Percentiles rank a stretch among this genome's conserved stretches.
These are phyloP conservation scores for Agaricus subrufescens DNA, from an alignment of 768 basidiomycete species.

Conservation along the genomic window DNA sequence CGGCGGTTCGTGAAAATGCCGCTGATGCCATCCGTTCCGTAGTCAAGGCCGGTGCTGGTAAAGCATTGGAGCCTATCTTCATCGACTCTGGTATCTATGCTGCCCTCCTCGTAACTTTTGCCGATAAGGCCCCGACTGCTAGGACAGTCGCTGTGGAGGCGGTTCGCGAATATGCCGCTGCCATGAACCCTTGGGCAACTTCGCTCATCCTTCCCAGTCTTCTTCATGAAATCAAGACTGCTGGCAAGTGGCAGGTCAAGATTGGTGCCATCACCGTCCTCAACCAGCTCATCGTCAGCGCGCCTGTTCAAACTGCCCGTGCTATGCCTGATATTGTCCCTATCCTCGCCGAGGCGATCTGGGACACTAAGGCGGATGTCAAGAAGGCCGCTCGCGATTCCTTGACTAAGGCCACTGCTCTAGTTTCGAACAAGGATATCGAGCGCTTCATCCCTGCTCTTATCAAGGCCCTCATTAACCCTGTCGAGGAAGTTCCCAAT, in stretches of 20 bases:
- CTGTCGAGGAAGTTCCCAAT: constrained; percentile 97
- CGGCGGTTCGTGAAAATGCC: constrained; percentile 87
- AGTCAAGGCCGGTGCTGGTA: constrained; percentile 65
- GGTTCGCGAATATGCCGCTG: constrained; percentile 65
- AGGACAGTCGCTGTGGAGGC: constrained; percentile 83
- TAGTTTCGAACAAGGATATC: constrained; percentile 98
- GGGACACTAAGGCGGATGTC: constrained; percentile 98
- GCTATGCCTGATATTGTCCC: constrained; percentile 96
- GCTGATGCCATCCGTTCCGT: constrained; percentile 65
- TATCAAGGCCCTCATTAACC: constrained; percentile 97
- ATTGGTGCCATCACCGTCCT: constrained; percentile 77
- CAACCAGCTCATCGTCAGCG: constrained; percentile 82
- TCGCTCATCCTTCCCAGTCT: constrained; percentile 80
- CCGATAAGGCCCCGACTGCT: constrained; percentile 91
- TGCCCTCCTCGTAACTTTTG: constrained; percentile 85
- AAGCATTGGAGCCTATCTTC: constrained; percentile 86
- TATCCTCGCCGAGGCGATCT: constrained; percentile 90
- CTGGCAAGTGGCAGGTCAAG: constrained; percentile 98
- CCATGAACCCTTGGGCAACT: constrained; percentile 88
- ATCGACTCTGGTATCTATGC: constrained; percentile 82
- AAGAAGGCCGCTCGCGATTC: constrained; percentile 97
- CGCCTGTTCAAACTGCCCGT: constrained; percentile 77
- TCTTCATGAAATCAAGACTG: constrained; percentile 90
- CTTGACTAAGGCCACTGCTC: constrained; percentile 89
- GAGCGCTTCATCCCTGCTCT: constrained; percentile 96